phyloP scores from a whole-genome alignment of 306 rosid species.

The Vigna angularis region DNA sequence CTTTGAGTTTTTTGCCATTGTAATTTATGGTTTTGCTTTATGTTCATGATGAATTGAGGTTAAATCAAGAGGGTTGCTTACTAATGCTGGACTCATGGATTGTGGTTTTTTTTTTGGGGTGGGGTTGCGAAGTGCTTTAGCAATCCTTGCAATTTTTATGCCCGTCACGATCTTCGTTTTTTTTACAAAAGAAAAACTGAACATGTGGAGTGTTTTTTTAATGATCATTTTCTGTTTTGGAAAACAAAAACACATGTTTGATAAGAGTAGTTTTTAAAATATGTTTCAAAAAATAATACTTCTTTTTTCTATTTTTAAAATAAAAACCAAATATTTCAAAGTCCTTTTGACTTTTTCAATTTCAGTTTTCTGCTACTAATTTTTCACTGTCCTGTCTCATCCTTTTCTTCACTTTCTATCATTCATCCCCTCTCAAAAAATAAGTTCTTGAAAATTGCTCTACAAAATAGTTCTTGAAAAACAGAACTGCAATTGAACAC shows the following conservation, averaged over 20 bases:
- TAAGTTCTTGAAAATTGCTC: not conserved
- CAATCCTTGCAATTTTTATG: not conserved
- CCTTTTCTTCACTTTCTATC: not conserved
- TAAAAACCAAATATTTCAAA: not conserved
- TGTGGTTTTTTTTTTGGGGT: not conserved
- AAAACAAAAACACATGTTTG: not conserved
- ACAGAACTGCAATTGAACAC: not conserved
- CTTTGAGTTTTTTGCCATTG: slow-evolving; percentile 7
- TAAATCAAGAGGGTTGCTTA: slow-evolving; percentile 18
- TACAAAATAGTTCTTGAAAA: not conserved
- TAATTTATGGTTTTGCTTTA: slow-evolving; percentile 35
- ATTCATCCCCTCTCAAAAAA: not conserved
- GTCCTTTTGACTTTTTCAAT: not conserved
- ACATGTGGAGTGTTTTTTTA: not conserved
- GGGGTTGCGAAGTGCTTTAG: slow-evolving; percentile 6
- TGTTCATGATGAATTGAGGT: slow-evolving; percentile 23
- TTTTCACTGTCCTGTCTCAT: not conserved
- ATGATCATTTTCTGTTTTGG: not conserved
- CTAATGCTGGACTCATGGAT: not conserved
- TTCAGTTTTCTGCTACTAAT: not conserved
- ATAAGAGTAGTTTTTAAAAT: not conserved
- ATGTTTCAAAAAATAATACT: not conserved
- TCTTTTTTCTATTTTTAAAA: not conserved
- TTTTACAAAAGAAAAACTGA: not conserved
- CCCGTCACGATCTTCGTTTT: not conserved